A percentile compares a stretch with the other conserved stretches of the same genome.
phyloP scores from a whole-genome alignment of 2,329 filamentous ascomycete species.

The Aspergillus intermedius region DNA sequence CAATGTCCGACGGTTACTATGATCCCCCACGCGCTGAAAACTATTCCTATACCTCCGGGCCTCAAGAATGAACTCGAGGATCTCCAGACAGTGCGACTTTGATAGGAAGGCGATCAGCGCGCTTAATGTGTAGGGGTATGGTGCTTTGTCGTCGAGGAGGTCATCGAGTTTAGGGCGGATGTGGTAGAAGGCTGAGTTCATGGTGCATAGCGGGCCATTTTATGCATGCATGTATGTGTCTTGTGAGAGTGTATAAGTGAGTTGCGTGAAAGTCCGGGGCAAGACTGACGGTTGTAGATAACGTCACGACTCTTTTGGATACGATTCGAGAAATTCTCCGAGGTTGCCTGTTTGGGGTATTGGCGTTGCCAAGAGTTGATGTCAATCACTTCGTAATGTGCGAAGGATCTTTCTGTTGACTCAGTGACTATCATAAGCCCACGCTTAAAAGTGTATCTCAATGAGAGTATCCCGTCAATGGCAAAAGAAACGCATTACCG shows the following conservation, averaged over 20 bases:
- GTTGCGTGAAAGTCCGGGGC: too few relatives aligned
- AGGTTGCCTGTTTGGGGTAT: not conserved
- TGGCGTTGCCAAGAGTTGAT: not conserved
- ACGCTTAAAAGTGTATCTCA: too few relatives aligned
- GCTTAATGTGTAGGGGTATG: conserved; percentile 75
- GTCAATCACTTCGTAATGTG: not conserved
- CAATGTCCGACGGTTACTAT: not conserved
- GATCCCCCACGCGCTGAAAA: conserved; percentile 41
- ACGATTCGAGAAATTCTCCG: not conserved
- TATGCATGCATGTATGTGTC: too few relatives aligned
- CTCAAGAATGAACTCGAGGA: conserved; percentile 87
- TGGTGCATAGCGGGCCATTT: not conserved
- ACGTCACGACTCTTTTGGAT: not conserved
- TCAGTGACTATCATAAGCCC: not conserved
- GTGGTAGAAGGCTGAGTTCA: conserved; percentile 6
- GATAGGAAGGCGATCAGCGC: conserved; percentile 91
- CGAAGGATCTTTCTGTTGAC: not conserved
- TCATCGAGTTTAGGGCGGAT: conserved; percentile 66
- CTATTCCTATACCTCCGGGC: conserved; percentile 69
- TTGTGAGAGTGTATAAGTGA: too few relatives aligned
- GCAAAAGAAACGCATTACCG: too few relatives aligned
- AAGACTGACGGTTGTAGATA: not conserved
- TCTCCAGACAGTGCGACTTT: conserved; percentile 89
- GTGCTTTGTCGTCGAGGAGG: conserved; percentile 73
- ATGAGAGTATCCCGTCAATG: too few relatives aligned